Base-by-base conservation (phyloP, 179 eudicot genomes). In the Spergularia azorica region DNA sequence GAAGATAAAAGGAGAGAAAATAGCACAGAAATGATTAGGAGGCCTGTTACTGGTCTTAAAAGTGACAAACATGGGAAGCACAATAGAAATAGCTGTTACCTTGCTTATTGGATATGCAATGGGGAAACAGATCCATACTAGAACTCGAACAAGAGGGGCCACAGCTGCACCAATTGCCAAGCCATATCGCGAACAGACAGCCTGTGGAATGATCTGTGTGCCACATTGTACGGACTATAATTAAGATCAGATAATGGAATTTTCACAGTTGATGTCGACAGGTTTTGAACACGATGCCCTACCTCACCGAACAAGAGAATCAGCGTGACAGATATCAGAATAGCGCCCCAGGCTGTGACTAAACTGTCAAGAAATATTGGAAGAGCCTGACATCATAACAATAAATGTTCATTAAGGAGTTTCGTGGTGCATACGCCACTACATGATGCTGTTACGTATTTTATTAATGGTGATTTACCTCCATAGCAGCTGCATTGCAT, bases 401-500 rank as follows among this genome's bases (percentile, higher is more conserved):
- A 59, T 3, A 43, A 48, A 32, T 70, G 56, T 67, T 12, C 26
- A 5, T 38, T n/a, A 4, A 54, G 20, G 14, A 54, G 46, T 41
- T 63, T 6, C 13, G 12, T 21, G 6, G 48, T 11, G 15, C 20
- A 66, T 1, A 46, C 20, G 8, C 58, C 70, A 50, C 17, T 43
- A 51, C 21, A 21, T 9, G 4, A 36, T 9, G 3, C 58, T 11
- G 15, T 2, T 36, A 21, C 26, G 13, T 9, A 9, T 36, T 18
- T 18, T 50, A 3, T 26, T 26, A 13, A 11, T 3, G 57, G 15
- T 46, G 20, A 51, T 10, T 73, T 69, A 80, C 86, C 87, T 84
- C 87, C 87, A 84, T 84, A 9, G 87, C 84, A 63, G 80, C 87
- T 36, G 87, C 87, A 73, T 84, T 84, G 71, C 84, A 79, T n/a